These are phyloP conservation scores for Boletus tomentosulus DNA, from an alignment of 768 basidiomycete species.

Conservation along the genomic window DNA sequence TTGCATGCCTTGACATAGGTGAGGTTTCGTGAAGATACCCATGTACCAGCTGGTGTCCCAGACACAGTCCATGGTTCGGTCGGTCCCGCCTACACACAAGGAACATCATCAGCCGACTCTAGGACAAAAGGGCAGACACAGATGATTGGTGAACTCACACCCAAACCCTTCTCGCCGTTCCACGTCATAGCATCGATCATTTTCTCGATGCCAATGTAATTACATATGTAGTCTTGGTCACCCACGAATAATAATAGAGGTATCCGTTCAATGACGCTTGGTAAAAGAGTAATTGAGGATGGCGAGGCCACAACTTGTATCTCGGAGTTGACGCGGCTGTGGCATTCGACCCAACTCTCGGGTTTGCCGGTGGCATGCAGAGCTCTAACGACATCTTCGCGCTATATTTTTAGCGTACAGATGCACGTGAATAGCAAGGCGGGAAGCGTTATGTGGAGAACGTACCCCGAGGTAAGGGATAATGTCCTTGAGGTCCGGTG, in stretches of 20 bases:
- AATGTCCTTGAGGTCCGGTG: slow-evolving; percentile 74
- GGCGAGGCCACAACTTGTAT: slow-evolving; percentile 54
- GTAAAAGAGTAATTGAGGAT: slow-evolving; percentile 74
- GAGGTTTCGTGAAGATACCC: slow-evolving; percentile 85
- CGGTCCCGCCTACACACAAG: slow-evolving; percentile 49
- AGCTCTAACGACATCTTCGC: slow-evolving; percentile 72
- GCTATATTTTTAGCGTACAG: slow-evolving; percentile 41
- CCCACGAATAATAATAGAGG: slow-evolving; percentile 91
- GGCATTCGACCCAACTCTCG: slow-evolving; percentile 87
- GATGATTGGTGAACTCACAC: slow-evolving; percentile 46
- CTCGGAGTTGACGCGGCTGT: slow-evolving; percentile 55
- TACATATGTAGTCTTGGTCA: slow-evolving; percentile 96
- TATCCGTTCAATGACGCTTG: slow-evolving; percentile 71
- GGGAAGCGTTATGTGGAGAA: slow-evolving; percentile 7
- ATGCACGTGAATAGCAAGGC: background rate
- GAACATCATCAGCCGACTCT: slow-evolving; percentile 1
- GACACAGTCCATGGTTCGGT: slow-evolving; percentile 75
- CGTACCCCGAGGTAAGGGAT: slow-evolving; percentile 78
- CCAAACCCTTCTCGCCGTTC: slow-evolving; percentile 81
- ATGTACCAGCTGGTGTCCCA: slow-evolving; percentile 77
- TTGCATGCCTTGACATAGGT: slow-evolving; percentile 80
- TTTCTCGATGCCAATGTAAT: slow-evolving; percentile 85
- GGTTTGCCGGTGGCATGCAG: slow-evolving; percentile 78
- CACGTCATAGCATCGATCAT: slow-evolving; percentile 82
- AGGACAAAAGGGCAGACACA: background rate